A percentile compares a stretch with the other conserved stretches of the same genome.
Conservation (phyloP, 2,329 filamentous ascomycete genomes). For the Aspergillus fumigatus region DNA sequence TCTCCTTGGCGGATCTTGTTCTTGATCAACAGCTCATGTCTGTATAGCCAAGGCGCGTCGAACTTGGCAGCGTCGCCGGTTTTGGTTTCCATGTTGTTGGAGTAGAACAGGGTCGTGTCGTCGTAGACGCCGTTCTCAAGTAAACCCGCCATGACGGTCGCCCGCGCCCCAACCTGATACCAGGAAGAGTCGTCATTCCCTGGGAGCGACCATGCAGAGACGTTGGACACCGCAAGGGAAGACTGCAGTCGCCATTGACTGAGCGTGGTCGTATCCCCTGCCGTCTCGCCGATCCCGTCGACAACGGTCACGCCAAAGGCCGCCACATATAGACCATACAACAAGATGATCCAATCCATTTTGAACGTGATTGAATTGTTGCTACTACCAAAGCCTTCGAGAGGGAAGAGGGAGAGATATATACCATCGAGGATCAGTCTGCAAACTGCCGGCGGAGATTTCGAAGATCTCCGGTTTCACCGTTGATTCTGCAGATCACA, state of each 20-base stretch:
- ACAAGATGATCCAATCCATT: too few species aligned
- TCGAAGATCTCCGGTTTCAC: background rate
- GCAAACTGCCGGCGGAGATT: background rate
- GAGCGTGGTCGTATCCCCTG: background rate
- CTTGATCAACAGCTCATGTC: constrained; percentile 47
- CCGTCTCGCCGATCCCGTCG: constrained; percentile 21
- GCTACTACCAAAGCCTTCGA: background rate
- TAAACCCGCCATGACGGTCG: constrained; percentile 56
- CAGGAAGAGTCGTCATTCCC: constrained; percentile 48
- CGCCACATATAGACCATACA: background rate
- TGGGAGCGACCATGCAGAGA: constrained; percentile 39
- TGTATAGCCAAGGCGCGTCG: constrained; percentile 55
- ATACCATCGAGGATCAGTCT: background rate
- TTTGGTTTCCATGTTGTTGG: constrained; percentile 42
- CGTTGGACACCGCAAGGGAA: constrained; percentile 33
- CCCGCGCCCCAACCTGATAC: constrained; percentile 48
- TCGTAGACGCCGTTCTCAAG: constrained; percentile 50
- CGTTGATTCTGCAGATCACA: background rate
- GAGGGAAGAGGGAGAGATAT: background rate
- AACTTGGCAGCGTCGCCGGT: constrained; percentile 46
- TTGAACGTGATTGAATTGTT: too few species aligned
- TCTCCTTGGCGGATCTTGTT: constrained; percentile 23
- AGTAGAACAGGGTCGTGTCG: constrained; percentile 54
- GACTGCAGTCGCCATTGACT: constrained; percentile 50
- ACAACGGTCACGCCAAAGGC: constrained; percentile 8